Evolutionary conservation across 352 stramenopile genomes (phyloP), one percentile per base, ranked within the genome.

Genomic region (Blastocystis hominis): DNA sequence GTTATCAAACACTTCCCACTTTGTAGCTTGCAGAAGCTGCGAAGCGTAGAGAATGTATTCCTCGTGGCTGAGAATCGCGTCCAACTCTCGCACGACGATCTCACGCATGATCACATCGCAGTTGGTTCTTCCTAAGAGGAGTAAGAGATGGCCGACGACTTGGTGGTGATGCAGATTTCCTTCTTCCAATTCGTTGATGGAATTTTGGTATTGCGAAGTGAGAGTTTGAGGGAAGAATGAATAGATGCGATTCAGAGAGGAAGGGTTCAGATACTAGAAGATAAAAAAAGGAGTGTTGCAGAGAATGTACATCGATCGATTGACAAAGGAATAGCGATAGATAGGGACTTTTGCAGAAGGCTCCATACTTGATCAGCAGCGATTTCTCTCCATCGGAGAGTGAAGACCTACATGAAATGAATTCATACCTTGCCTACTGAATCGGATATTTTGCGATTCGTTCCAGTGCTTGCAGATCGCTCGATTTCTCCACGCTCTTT

Each of bases 1-100:
- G 80, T 93, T 90, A 9, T 92, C 86, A 53, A 90, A 90, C 40
- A 88, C 66, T 78, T 93, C 91, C 76, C 90, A 92, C 86, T 93
- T 93, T 1, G 92, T 64, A 34, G 90, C 90, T 75, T 93, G 91
- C 7, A 89, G 79, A 15, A 92, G 88, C 87, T 92, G 90, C 46
- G 72, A 61, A n/a, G 24, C 53, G 55, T 66, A 84, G n/a, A 84
- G 72, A 17, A 84, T 64, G 24, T 53, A 84, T 20, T 84, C 72
- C 17, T 84, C 72, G 10, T 84, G 20, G 0, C 30, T 84, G n/a
- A 84, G 47, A 5, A 66, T 30, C 38, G 6, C 10, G 9, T 66
- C 20, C 7, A 84, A 53, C 15, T 55, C 20, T 0, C 46, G 20
- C 7, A 56, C 53, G 17, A 84, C 72, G 13, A 84, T 84, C 55